Evolutionary conservation across 352 stramenopile genomes (phyloP).

Genomic region (Phytophthora syringae): DNA sequence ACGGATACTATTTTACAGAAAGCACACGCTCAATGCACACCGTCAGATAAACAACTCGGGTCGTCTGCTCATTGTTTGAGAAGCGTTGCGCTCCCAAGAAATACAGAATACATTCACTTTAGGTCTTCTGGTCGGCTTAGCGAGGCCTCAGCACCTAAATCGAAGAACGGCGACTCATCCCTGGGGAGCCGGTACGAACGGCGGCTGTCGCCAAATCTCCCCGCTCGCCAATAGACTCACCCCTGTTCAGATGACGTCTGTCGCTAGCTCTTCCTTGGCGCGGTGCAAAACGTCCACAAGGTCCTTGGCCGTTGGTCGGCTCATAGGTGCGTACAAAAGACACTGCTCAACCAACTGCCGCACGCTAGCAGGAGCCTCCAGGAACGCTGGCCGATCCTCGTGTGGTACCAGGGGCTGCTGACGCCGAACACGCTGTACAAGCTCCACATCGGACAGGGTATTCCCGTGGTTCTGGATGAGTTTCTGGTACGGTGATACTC

Average conservation of each 20-base stretch:
- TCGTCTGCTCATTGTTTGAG: not conserved
- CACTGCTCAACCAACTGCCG: conserved; percentile 53
- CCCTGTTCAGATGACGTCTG: conserved; percentile 38
- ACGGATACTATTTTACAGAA: too few relatives aligned
- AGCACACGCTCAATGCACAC: too few relatives aligned
- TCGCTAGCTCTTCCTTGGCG: conserved; percentile 45
- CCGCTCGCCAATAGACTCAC: conserved; percentile 26
- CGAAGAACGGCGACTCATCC: conserved; percentile 37
- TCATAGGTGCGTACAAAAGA: conserved; percentile 55
- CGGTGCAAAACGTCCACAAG: conserved; percentile 50
- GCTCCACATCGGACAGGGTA: conserved; percentile 60
- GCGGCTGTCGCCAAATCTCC: conserved; percentile 24
- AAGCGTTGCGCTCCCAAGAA: conserved; percentile 21
- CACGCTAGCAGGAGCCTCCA: conserved; percentile 46
- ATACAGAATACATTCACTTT: conserved; percentile 44
- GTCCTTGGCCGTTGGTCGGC: conserved; percentile 56
- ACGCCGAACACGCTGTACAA: conserved; percentile 42
- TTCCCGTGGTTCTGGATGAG: conserved; percentile 55
- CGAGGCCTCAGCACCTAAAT: conserved; percentile 27
- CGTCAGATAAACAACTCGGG: too few relatives aligned
- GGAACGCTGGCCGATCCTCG: conserved; percentile 50
- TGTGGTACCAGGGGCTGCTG: conserved; percentile 50
- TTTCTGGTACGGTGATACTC: conserved; percentile 50
- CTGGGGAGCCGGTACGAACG: conserved; percentile 32
- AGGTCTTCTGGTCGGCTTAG: conserved; percentile 20